Evolutionary conservation across 108 stramenopile genomes (phyloP), one percentile per base, ranked within the genome.

Genomic region (Chaetoceros muelleri): DNA sequence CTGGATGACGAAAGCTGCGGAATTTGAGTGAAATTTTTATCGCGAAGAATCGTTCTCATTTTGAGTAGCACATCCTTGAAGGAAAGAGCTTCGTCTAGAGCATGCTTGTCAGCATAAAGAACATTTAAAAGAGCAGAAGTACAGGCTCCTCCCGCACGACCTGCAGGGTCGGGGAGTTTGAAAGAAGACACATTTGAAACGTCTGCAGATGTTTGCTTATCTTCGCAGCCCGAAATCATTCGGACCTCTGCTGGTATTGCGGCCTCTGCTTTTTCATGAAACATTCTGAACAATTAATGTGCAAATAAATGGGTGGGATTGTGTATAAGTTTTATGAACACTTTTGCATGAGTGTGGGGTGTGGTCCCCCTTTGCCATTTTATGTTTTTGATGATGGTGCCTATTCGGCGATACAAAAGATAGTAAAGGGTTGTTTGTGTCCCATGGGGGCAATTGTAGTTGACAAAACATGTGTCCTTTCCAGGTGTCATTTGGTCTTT

Each of bases 211-310:
- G 92, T 93, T 65, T 95, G 89, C 26, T 62, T 51, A 53, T 88
- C 86, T 28, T 63, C 69, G 56, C 83, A 95, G 1, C 94, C 94
- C 28, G 81, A 82, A 47, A 93, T 89, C 94, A 95, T 95, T 18
- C 82, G 78, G 24, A 90, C 56, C 13, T 78, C 74, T 44, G 82
- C 79, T 18, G 86, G 86, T 53, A 88, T 84, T 1, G 74, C 73
- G 53, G 83, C 65, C 40, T 63, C 30, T 44, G 80, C 75, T 57
- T 72, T 62, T 62, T 72, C 76, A n/a, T n/a, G n/a, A n/a, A n/a
- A n/a, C n/a, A n/a, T n/a, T n/a, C n/a, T n/a, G n/a, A n/a, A n/a
- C n/a, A n/a, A n/a, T n/a, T n/a, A n/a, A n/a, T n/a, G n/a, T n/a
- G n/a, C n/a, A n/a, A n/a, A n/a, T n/a, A n/a, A n/a, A n/a, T n/a